Evolutionary conservation across 805 yeast genomes (phyloP), one percentile per base, ranked within the genome.

Genomic region (Brettanomyces bruxellensis): DNA sequence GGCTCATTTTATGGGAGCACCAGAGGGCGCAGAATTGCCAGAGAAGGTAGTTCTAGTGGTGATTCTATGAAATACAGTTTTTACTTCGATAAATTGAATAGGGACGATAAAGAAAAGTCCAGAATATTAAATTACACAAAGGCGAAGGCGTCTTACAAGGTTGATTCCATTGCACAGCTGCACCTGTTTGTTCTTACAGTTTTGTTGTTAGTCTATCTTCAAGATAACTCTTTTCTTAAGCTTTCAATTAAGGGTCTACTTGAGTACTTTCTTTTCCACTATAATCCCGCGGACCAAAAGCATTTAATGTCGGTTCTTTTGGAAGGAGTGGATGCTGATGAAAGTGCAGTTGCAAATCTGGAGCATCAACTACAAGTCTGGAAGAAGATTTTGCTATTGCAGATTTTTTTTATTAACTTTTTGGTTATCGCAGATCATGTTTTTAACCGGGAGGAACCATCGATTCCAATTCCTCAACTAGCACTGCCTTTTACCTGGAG

Each of bases 201-300:
- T 39, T 45, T 59, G 12, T 25, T 58, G 6, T 47, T 52, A 24
- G 47, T 55, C 9, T 60, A 58, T 45, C 49, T 54, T 34, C 45
- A 46, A 5, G 66, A 61, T 45, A 51, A 45, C 9, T 59, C 63
- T 1, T 55, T 59, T 37, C 39, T 60, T 41, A 51, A 52, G 45
- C 46, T 61, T 37, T 14, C 48, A 6, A 30, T 56, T 9, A 47
- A 60, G 38, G 51, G 41, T 4, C 38, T 49, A 35, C 50, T 55
- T 13, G 61, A 59, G 23, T 37, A 25, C 28, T 38, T 43, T 25
- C 13, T 43, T n/a, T 43, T 37, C 24, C 34, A 38, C 25, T 43
- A 25, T 35, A 30, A 43, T 23, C 46, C 46, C 13, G 25, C 14
- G 4, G 46, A 43, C 25, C 46, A 43, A 34, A n/a, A 25, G 5